These are phyloP conservation scores for Aristolochia contorta DNA, from an alignment of 164 flowering plant species.

Conservation along the genomic window DNA sequence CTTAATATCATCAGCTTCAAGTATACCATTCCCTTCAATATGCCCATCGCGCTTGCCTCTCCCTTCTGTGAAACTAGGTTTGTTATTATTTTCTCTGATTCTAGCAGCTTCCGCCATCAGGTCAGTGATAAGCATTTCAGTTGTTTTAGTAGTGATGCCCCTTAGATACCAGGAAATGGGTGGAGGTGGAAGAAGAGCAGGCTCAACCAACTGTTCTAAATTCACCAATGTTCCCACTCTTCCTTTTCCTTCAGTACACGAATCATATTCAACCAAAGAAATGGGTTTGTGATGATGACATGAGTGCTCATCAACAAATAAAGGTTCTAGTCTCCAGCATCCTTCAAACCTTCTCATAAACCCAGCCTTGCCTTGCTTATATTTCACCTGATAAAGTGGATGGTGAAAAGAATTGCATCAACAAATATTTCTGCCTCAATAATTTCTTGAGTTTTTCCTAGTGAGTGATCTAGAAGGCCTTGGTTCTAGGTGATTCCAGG, in stretches of 20 bases:
- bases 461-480: too few species aligned
- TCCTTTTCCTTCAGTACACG: slow-evolving; percentile 75
- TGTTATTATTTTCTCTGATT: slow-evolving; percentile 35
- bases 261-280: slow-evolving; percentile 44
- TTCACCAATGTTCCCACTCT: slow-evolving; percentile 72
- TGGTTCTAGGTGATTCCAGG: too few species aligned
- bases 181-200: slow-evolving; percentile 89
- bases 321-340: slow-evolving; percentile 73
- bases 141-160: slow-evolving; percentile 75
- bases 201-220: slow-evolving; percentile 76
- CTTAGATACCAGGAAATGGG: slow-evolving; percentile 97
- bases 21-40: slow-evolving; percentile 4
- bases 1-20: slow-evolving; percentile 32
- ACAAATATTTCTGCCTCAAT: too few species aligned
- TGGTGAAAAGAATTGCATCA: too few species aligned
- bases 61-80: slow-evolving; percentile 1
- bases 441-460: too few species aligned
- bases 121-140: slow-evolving; percentile 75
- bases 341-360: slow-evolving; percentile 92
- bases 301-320: slow-evolving; percentile 57
- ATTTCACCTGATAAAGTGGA: slow-evolving; percentile 47
- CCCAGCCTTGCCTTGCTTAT: slow-evolving; percentile 81
- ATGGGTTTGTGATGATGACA: slow-evolving; percentile 68
- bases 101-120: slow-evolving; percentile 64
- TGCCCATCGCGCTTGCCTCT: slow-evolving; percentile 4